Base-by-base conservation (phyloP, 805 yeast genomes). In the Nakazawaea anatomiae region DNA sequence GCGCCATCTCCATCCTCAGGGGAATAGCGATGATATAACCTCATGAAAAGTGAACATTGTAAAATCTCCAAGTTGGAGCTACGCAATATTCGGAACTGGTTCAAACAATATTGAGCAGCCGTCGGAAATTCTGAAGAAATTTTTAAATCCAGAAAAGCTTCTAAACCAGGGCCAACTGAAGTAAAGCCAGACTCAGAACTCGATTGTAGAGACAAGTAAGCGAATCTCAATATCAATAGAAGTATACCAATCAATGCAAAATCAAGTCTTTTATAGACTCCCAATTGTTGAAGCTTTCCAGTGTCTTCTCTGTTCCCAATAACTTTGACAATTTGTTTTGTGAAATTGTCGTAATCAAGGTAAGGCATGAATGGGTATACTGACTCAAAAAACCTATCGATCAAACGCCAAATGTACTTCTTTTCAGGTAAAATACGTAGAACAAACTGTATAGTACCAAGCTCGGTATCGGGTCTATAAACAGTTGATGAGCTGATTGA, bases 1-100 rank as follows among this genome's bases (percentile, higher is more conserved):
- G 68, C 63, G 4, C 71, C 68, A 55, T 76, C 80, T 42, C 79
- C 80, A 56, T 74, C 76, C 54, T 75, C 80, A 0, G 77, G 79
- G 1, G 77, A 69, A 53, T 62, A 68, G 40, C 62, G 68, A 55
- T 59, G 73, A 60, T 76, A 79, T 5, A 72, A 50, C 55, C 78
- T 67, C 58, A 74, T 65, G 46, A 70, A 66, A 46, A 75, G 48
- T 6, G 77, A 69, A 48, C 77, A 72, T 55, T 77, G 81, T 40
- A 77, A 56, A 18, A 77, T 67, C 0, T 75, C 71, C 36, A 78
- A 52, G 38, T 72, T 72, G 30, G 73, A 67, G 48, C 67, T 63
- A 53, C 78, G 60, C 41, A 72, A 57, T 39, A 77, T 48, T 45
- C 71, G 69, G 59, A 77, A 77, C 52, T 74, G 77, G 52, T 72